Base-by-base conservation (phyloP, 306 rosid species). In the Vigna trinervia region DNA sequence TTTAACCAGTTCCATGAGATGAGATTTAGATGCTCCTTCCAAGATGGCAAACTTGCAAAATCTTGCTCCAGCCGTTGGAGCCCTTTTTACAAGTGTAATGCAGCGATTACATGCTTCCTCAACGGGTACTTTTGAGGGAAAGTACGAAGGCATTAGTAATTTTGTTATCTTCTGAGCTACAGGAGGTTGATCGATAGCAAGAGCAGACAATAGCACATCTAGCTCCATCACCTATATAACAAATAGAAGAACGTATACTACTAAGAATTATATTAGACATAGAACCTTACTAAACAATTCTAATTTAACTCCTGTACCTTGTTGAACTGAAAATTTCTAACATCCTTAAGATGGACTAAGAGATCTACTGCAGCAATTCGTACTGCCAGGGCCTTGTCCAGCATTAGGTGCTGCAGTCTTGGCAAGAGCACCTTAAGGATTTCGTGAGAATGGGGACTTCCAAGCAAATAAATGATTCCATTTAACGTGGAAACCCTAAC, bases 31-130 rank as follows among this genome's bases (percentile, higher is more conserved):
- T 79, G 88, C 90, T 76, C 97, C 97, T 86, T 89, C 92, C 71
- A 71, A 80, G 52, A 75, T 80, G 32, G 86, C 85, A 78, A 88
- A 89, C 80, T 95, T 80, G 66, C 96, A 92, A 88, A 95, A 95
- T 78, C 84, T 95, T 80, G 97, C 93, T 11, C 98, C 98, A 73
- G 97, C 97, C 84, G 70, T 45, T 22, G 98, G 98, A 82, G 97
- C 88, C 79, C 97, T 84, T 81, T 73, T 90, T 67, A 95, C 57
- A 32, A 95, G 97, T 34, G 92, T 91, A 78, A 84, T 74, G 80
- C 98, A 95, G 66, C 97, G 97, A 75, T 80, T 89, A 63, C 98
- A 95, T 69, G 98, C 97, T 85, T 89, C 97, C 73, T 88, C 88
- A 57, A 80, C 69, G 6, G 97, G 79, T 71, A 87, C 79, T 78